These are phyloP conservation scores for Scenedesmus sp. DNA, from an alignment of 163 green algal genomes.

Conservation along the genomic window DNA sequence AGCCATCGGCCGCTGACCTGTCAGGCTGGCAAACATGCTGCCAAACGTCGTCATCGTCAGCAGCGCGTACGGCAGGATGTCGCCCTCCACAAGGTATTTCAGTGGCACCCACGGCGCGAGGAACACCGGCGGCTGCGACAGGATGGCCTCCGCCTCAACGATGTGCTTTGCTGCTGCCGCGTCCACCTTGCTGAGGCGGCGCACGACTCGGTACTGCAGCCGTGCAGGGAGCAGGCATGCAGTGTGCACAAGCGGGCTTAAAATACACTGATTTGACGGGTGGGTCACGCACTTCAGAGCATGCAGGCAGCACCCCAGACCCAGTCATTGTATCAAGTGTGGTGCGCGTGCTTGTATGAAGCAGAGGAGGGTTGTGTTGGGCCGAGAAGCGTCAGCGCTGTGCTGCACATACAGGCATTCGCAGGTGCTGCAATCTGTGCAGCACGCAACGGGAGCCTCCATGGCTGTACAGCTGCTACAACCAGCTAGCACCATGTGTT, in stretches of 20 bases:
- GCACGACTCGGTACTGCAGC: conserved; percentile 4
- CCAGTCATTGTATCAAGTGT: too few relatives aligned
- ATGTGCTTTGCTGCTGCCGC: background rate
- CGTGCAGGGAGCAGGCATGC: background rate
- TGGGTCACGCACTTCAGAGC: too few relatives aligned
- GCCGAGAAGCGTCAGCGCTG: too few relatives aligned
- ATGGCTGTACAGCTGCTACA: too few relatives aligned
- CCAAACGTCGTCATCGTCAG: conserved; percentile 44
- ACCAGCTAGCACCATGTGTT: too few relatives aligned
- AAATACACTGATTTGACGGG: too few relatives aligned
- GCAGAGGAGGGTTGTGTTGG: too few relatives aligned
- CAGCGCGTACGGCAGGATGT: conserved; percentile 45
- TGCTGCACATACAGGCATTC: too few relatives aligned
- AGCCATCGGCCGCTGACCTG: background rate
- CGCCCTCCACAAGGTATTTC: conserved; percentile 13
- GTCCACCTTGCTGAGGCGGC: background rate
- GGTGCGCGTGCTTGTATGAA: too few relatives aligned
- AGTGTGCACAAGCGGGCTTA: background rate
- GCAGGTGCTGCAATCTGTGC: too few relatives aligned
- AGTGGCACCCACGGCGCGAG: conserved; percentile 1
- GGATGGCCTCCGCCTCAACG: conserved; percentile 14
- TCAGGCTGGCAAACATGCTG: conserved; percentile 54
- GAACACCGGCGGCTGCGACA: background rate
- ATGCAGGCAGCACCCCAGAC: too few relatives aligned
- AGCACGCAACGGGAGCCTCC: too few relatives aligned